phyloP scores from a whole-genome alignment of 352 stramenopile species.

The Globisporangium polare region DNA sequence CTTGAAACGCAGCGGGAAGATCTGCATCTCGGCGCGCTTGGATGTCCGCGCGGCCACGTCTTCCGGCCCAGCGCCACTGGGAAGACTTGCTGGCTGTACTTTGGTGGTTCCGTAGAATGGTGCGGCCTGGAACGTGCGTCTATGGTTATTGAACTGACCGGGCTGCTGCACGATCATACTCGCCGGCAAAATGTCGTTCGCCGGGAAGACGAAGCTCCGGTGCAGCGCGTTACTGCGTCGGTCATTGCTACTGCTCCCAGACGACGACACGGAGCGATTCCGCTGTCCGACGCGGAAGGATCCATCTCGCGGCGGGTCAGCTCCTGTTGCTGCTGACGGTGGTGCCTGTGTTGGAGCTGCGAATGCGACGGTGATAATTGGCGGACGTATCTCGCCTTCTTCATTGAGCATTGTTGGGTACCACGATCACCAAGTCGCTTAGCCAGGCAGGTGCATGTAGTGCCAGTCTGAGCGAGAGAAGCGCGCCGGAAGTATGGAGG shows the following conservation, averaged over 20 bases:
- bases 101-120: slow-evolving; percentile 30
- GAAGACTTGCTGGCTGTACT: slow-evolving; percentile 21
- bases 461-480: neutral
- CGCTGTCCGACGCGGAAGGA: slow-evolving; percentile 12
- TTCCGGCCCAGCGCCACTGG: neutral
- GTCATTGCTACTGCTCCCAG: slow-evolving; percentile 24
- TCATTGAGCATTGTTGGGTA: slow-evolving; percentile 11
- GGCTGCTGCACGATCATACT: slow-evolving; percentile 38
- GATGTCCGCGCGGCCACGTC: slow-evolving; percentile 3
- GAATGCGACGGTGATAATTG: slow-evolving; percentile 2
- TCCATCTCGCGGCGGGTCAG: neutral
- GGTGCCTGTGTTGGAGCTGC: too few relatives aligned
- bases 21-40: slow-evolving; percentile 43
- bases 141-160: slow-evolving; percentile 19
- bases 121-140: slow-evolving; percentile 17
- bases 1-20: slow-evolving; percentile 55
- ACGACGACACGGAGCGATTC: slow-evolving; percentile 18
- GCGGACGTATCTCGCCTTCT: slow-evolving; percentile 3
- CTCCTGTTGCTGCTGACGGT: too few relatives aligned
- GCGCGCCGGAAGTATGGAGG: neutral
- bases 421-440: neutral
- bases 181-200: slow-evolving; percentile 35
- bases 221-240: slow-evolving; percentile 27
- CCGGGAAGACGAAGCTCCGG: slow-evolving; percentile 37
- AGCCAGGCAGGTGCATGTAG: slow-evolving; percentile 14